A percentile compares a stretch with the other conserved stretches of the same genome.
These are phyloP conservation scores for Sesbania bispinosa DNA, from an alignment of 306 rosid species.

Conservation along the genomic window DNA sequence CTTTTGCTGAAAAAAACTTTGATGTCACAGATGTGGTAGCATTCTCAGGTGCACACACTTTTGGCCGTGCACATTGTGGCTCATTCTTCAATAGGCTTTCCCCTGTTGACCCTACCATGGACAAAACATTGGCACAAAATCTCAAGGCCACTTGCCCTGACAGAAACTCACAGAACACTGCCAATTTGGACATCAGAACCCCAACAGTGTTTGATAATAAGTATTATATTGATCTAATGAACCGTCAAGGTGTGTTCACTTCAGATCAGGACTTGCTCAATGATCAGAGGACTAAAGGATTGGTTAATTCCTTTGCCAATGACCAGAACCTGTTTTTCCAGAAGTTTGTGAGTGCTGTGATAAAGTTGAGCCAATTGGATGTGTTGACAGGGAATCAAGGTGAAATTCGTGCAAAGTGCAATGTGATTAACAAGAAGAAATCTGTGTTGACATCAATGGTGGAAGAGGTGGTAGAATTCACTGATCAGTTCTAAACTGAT, in stretches of 20 bases:
- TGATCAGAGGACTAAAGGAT: conserved; percentile 17
- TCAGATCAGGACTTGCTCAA: conserved; percentile 44
- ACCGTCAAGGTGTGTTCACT: conserved; percentile 46
- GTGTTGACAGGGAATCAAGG: conserved; percentile 42
- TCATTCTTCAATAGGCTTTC: conserved; percentile 31
- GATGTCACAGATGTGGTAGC: conserved; percentile 44
- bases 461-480: too few species aligned
- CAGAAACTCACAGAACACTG: neutral
- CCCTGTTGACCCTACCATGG: conserved; percentile 31
- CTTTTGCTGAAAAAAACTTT: conserved; percentile 21
- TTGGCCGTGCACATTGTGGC: conserved; percentile 38
- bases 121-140: conserved; percentile 30
- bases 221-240: conserved; percentile 41
- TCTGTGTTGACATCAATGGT: conserved; percentile 2
- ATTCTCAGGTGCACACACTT: conserved; percentile 55
- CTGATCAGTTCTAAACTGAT: neutral
- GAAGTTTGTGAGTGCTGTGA: conserved; percentile 34
- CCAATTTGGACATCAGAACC: conserved; percentile 34
- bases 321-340: conserved; percentile 36
- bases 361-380: conserved; percentile 43
- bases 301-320: conserved; percentile 36
- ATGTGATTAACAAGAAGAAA: neutral
- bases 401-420: conserved; percentile 35
- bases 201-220: conserved; percentile 43
- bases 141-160: conserved; percentile 29